A percentile compares a stretch with the other conserved stretches of the same genome.
Conservation (phyloP, 73 alveolate genomes). For the Paramecium sexaurelia region DNA sequence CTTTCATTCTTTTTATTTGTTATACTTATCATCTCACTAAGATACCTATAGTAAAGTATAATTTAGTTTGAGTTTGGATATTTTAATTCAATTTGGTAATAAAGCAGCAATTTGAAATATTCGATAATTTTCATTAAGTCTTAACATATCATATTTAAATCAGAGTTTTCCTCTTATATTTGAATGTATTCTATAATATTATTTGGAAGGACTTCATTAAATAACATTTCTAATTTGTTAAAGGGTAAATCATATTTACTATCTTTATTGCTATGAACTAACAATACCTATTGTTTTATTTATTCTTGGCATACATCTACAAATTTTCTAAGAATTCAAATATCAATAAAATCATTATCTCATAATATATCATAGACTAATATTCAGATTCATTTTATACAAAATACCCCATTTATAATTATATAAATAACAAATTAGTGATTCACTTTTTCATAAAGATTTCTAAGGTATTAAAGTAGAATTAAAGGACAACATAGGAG, state of each 20-base stretch:
- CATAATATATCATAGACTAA: too few relatives aligned
- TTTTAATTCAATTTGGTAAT: conserved; percentile 86
- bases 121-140: conserved; percentile 86
- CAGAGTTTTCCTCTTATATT: conserved; percentile 43
- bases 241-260: too few relatives aligned
- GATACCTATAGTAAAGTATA: conserved; percentile 90
- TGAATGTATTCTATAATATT: too few relatives aligned
- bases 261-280: too few relatives aligned
- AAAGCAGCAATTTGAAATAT: conserved; percentile 75
- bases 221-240: too few relatives aligned
- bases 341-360: neutral
- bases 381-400: too few relatives aligned
- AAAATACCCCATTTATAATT: neutral
- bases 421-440: neutral
- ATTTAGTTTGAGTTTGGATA: conserved; percentile 82
- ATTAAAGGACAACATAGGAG: conserved; percentile 16
- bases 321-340: too few relatives aligned
- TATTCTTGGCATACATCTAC: too few relatives aligned
- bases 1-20: too few relatives aligned
- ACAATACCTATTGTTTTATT: too few relatives aligned
- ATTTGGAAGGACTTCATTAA: too few relatives aligned
- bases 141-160: conserved; percentile 59
- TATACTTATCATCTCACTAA: too few relatives aligned
- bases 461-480: neutral
- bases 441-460: neutral